A percentile compares a stretch with the other conserved stretches of the same genome.
These are phyloP conservation scores for Aspergillus clavatus DNA, from an alignment of 2,329 filamentous ascomycete genomes.

Conservation along the genomic window DNA sequence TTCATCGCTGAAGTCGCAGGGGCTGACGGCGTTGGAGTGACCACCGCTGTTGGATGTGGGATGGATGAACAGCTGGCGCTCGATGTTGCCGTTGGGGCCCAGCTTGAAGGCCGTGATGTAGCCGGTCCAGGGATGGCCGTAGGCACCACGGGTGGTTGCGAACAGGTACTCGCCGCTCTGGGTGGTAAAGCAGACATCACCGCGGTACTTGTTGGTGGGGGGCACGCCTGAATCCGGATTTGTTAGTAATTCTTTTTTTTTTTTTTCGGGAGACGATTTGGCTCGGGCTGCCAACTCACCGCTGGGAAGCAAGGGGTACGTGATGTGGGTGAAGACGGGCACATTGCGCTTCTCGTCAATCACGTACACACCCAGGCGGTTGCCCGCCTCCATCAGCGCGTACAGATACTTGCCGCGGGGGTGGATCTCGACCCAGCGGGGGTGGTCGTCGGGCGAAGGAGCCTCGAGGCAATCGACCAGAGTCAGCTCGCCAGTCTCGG, in stretches of 20 bases:
- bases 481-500: conserved; percentile 56
- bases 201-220: conserved; percentile 62
- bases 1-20: conserved; percentile 78
- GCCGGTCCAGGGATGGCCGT: conserved; percentile 63
- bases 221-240: conserved; percentile 30
- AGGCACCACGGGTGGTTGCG: conserved; percentile 76
- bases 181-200: conserved; percentile 74
- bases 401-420: conserved; percentile 74
- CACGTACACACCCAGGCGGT: conserved; percentile 74
- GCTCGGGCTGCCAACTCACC: conserved; percentile 46
- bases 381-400: conserved; percentile 84
- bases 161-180: conserved; percentile 70
- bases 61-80: conserved; percentile 72
- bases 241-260: too few relatives aligned
- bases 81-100: conserved; percentile 62
- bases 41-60: conserved; percentile 83
- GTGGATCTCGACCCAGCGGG: conserved; percentile 83
- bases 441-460: conserved; percentile 68
- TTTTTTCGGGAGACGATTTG: too few relatives aligned
- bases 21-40: conserved; percentile 81
- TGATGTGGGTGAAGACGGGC: conserved; percentile 72
- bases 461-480: conserved; percentile 70
- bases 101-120: conserved; percentile 80
- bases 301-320: conserved; percentile 74
- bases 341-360: conserved; percentile 68